Evolutionary conservation across 441 rosid genomes (phyloP).

Genomic region (Eruca vesicaria): DNA sequence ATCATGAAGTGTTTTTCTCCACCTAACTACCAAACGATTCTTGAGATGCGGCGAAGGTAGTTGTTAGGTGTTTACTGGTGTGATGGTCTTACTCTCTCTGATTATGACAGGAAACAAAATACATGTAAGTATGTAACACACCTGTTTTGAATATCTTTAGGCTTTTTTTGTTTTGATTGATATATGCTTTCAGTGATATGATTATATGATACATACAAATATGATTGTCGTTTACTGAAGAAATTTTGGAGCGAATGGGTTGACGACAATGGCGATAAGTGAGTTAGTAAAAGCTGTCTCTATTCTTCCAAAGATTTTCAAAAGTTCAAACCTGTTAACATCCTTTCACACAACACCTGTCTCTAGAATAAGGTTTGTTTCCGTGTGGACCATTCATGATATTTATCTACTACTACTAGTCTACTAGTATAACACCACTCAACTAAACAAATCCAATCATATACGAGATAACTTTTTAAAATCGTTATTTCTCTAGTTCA

Average conservation of each 20-base stretch:
- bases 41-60: background rate
- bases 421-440: too few species aligned
- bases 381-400: slow-evolving; percentile 10
- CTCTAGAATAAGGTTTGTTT: background rate
- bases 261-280: slow-evolving; percentile 2
- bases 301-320: background rate
- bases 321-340: background rate
- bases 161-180: too few species aligned
- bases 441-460: background rate
- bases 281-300: background rate
- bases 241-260: background rate
- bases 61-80: background rate
- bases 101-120: background rate
- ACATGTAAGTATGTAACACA: background rate
- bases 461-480: background rate
- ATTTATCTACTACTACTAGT: background rate
- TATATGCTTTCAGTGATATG: background rate
- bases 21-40: background rate
- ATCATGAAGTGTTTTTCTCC: background rate
- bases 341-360: slow-evolving; percentile 25
- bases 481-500: background rate
- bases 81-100: background rate
- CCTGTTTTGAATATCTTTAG: background rate
- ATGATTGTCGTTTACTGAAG: slow-evolving; percentile 4
- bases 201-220: background rate